Evolutionary conservation across 345 rosid genomes (phyloP), one percentile per base, ranked within the genome.

Genomic region (Rhizophora mangle): DNA sequence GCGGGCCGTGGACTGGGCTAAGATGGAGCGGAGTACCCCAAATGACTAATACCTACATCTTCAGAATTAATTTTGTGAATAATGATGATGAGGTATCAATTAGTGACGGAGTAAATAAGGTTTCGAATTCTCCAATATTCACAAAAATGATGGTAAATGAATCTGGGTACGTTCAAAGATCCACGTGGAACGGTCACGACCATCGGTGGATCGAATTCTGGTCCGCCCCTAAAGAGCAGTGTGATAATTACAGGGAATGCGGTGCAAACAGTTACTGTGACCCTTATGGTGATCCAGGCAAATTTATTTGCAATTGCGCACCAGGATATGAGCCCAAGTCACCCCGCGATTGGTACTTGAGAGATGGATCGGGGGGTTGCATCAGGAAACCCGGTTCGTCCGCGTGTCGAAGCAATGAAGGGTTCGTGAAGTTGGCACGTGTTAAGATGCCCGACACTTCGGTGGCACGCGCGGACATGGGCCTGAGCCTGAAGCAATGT

Each of bases 1-100:
- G 65, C 6, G 93, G 93, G 5, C 71, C 87, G 24, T 85, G 91
- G 93, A 87, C 84, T 8, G 90, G 91, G 7, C 67, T 54, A 18
- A 80, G 87, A 70, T 88, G 86, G 96, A 88, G 81, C 55, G 94
- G 92, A 19, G 83, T 92, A 21, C 96, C 92, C 3, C 83, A 75
- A 61, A 86, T 89, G 92, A 68, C 79, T 5, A 51, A 15, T 15
- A 58, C 13, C 55, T 82, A 31, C 58, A 86, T 84, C 47, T 85
- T 72, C 30, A 78, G 74, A 36, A 24, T 67, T 29, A 75, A 66
- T 0, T 78, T 58, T 66, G 80, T 83, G 37, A 72, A 55, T 18
- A 76, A 51, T 22, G 60, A 31, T 0, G 78, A 70, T 27, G 93
- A 86, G 78, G 65, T 84, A 15, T 81, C 62, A 8, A n/a, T 71